Evolutionary conservation across 1,139 yeast genomes (phyloP), one percentile per base, ranked within the genome.

Genomic region (Candida sp.): DNA sequence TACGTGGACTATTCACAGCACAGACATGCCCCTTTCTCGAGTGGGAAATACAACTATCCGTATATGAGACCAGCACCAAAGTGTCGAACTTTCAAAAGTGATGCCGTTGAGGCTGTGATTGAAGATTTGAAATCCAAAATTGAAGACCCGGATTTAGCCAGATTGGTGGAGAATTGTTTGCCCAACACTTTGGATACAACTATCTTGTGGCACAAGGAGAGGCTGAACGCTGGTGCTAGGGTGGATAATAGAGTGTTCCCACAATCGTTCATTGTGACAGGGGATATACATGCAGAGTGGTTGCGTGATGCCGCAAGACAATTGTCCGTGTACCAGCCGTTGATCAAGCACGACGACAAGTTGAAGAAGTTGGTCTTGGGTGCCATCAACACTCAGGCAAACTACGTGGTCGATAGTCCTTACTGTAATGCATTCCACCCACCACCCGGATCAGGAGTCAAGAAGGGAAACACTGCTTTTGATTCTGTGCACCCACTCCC

Each of bases 391-490:
- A 89, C 92, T 25, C 97, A 91, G 65, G 88, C 91, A 0, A 70
- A 76, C 27, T 89, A 80, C 60, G 74, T 91, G 12, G 59, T 71
- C 33, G 73, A 72, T 35, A 80, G 87, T 7, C 96, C 97, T 0
- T 91, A 89, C 66, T 91, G 97, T 69, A 91, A 91, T 66, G 97
- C 97, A 0, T 91, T 90, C 72, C 96, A 91, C 60, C 96, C 97
- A 3, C 97, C 97, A 0, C 77, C 78, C 0, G 80, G 75, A 3
- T 82, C 90, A 2, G 78, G 78, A 0, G 78, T 88, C 26, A 73
- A 70, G 44, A 69, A 72, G 42, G 85, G 82, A 11, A 70, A 80
- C 3, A 78, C 90, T 5, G 83, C 86, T 1, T 72, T 75, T 52
- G 97, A 91, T 63, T 63, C 69, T 3, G 97, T 91, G 1, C 69